Evolutionary conservation across 176 grass and related monocot species (phyloP), one percentile per base, ranked within the genome.

Genomic region (Oryza meyeriana): DNA sequence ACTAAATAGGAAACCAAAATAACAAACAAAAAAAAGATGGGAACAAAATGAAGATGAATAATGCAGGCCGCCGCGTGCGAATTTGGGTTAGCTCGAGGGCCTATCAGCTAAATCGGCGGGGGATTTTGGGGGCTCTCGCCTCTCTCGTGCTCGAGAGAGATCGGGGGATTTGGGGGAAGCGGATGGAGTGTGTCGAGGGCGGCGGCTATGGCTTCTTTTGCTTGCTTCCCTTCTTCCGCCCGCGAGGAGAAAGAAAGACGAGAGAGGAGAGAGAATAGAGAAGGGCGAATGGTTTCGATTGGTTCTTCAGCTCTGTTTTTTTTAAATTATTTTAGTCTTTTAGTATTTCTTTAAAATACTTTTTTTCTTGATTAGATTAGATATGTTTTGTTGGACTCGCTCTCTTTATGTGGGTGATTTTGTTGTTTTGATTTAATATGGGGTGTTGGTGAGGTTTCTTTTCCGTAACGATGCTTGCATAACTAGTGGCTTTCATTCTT

Each of bases 11-110:
- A 10, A 70, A 35, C 29, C 3, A 18, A 18, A 52, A 52, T 7
- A 5, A 52, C 4, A 42, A 42, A 13, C 41, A 50, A 34, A 66
- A 12, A 28, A 16, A 4, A 42, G 36, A 67, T 4, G 22, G 41
- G 36, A 62, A 31, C 25, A 33, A 79, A 36, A 42, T 42, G 40
- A 10, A 42, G 10, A 71, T 14, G 39, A 77, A 75, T 69, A 81
- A 82, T 83, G 88, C 34, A n/a, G 72, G 72, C 42, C 47, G 64
- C 85, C 6, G 80, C 69, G 75, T 9, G 87, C 75, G 41, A 90
- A 86, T 86, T 79, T 50, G 31, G 31, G 17, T 27, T 40, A 55
- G 3, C 61, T 7, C 48, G 79, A 36, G 88, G 69, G 24, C 0
- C 74, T 90, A 41, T 67, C 68, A 13, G 75, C 80, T 81, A 86